Conservation (phyloP, 768 basidiomycete genomes). For the Suillus sp. region DNA sequence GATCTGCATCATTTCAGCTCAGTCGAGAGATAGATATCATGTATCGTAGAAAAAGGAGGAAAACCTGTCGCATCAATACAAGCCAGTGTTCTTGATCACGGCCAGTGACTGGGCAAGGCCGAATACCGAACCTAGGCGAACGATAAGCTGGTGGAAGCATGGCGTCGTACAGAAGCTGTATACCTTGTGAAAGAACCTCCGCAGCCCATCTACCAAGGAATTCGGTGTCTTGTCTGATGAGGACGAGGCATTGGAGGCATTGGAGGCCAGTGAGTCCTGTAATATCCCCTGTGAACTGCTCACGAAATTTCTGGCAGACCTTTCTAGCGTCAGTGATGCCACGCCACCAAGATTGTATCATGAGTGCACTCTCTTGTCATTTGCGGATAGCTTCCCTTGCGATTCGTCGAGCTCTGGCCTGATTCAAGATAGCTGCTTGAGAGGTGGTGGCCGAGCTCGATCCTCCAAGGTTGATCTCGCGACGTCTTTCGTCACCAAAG, state of each 20-base stretch:
- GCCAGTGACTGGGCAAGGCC: slow-evolving; percentile 39
- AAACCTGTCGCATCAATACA: slow-evolving; percentile 54
- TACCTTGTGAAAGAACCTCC: slow-evolving; percentile 11
- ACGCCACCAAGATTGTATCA: slow-evolving; percentile 74
- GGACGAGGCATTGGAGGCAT: slow-evolving; percentile 63
- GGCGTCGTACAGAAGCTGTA: too few relatives aligned
- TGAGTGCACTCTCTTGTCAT: slow-evolving; percentile 57
- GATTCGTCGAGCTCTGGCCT: slow-evolving; percentile 59
- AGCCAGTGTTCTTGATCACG: slow-evolving; percentile 54
- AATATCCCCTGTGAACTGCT: slow-evolving; percentile 53
- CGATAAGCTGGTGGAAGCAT: background rate
- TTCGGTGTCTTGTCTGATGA: slow-evolving; percentile 49
- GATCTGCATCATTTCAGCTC: slow-evolving; percentile 41
- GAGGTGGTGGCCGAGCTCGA: slow-evolving; percentile 46
- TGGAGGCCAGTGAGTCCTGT: slow-evolving; percentile 58
- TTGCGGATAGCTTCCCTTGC: slow-evolving; percentile 59
- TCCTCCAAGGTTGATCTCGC: slow-evolving; percentile 80
- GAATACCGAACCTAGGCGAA: slow-evolving; percentile 42
- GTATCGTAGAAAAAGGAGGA: slow-evolving; percentile 49
- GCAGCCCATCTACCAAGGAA: slow-evolving; percentile 37
- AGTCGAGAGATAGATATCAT: background rate
- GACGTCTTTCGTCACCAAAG: slow-evolving; percentile 54
- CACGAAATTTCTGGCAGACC: slow-evolving; percentile 48
- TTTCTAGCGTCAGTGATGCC: slow-evolving; percentile 45
- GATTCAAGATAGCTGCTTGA: slow-evolving; percentile 58